Conservation (phyloP, 805 yeast species). For the Diddensiella santjacobensis region DNA sequence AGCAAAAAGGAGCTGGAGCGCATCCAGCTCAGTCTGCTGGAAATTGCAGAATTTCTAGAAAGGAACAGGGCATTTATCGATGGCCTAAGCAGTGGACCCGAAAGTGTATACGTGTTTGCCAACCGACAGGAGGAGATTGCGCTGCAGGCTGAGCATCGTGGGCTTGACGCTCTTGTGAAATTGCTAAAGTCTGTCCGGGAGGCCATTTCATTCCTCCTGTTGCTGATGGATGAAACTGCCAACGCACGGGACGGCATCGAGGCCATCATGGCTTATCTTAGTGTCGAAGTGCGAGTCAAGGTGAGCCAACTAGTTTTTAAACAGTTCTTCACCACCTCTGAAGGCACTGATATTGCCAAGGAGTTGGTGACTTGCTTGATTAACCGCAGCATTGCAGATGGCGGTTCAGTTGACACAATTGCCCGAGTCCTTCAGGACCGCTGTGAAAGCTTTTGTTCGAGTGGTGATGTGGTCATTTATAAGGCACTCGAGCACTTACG, state of each 20-base stretch:
- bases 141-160: constrained; percentile 83
- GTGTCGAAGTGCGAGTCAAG: constrained; percentile 63
- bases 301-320: constrained; percentile 65
- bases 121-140: constrained; percentile 33
- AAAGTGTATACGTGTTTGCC: constrained; percentile 28
- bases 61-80: constrained; percentile 44
- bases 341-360: constrained; percentile 62
- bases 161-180: constrained; percentile 71
- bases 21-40: constrained; percentile 32
- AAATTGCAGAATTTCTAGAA: constrained; percentile 37
- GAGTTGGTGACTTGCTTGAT: constrained; percentile 87
- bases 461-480: constrained; percentile 88
- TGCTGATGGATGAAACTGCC: constrained; percentile 64
- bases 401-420: constrained; percentile 88
- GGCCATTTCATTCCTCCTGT: constrained; percentile 81
- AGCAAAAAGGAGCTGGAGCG: constrained; percentile 24
- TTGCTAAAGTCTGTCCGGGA: constrained; percentile 78
- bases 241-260: constrained; percentile 45
- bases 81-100: constrained; percentile 36
- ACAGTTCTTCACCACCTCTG: constrained; percentile 71
- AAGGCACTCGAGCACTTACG: constrained; percentile 90
- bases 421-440: constrained; percentile 85
- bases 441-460: constrained; percentile 92
- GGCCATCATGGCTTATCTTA: constrained; percentile 65
- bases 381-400: constrained; percentile 80